phyloP scores from a whole-genome alignment of 352 stramenopile genomes.

The Globisporangium yorkense region DNA sequence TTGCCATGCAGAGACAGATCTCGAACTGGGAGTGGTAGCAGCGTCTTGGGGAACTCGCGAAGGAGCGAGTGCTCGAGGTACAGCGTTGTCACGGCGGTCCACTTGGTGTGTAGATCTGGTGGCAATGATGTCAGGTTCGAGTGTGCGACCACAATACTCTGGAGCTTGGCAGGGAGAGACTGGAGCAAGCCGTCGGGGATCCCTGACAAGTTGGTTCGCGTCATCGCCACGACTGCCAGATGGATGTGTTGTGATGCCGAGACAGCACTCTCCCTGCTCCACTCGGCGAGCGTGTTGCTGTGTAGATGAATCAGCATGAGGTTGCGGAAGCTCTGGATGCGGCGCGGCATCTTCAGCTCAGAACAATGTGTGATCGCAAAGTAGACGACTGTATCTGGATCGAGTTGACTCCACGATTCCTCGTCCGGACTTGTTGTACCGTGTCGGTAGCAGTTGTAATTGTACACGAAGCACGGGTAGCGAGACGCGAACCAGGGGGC shows the following conservation, averaged over 20 bases:
- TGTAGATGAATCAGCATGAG: constrained; percentile 21
- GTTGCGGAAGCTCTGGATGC: constrained; percentile 17
- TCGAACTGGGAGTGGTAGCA: no score
- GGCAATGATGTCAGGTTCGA: constrained; percentile 17
- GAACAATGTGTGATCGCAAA: constrained; percentile 22
- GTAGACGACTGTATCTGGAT: constrained; percentile 8
- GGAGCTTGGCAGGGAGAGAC: constrained; percentile 5
- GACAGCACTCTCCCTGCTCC: neutral
- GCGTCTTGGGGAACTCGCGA: no score
- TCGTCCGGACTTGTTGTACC: constrained; percentile 1
- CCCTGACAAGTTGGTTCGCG: constrained; percentile 6
- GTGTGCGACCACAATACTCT: constrained; percentile 17
- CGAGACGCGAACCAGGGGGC: constrained; percentile 4
- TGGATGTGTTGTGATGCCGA: neutral
- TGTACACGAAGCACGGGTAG: constrained; percentile 9
- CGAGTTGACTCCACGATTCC: constrained; percentile 5
- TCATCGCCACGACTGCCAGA: neutral
- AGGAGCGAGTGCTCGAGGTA: no score
- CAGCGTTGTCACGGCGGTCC: no score
- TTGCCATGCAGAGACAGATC: no score
- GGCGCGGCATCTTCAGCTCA: constrained; percentile 7
- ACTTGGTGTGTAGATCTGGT: no score
- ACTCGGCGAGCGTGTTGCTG: constrained; percentile 20
- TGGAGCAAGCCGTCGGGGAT: constrained; percentile 1
- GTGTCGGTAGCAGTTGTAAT: constrained; percentile 11